phyloP scores from a whole-genome alignment of 495 filamentous ascomycete genomes.

The Durotheca rogersii region DNA sequence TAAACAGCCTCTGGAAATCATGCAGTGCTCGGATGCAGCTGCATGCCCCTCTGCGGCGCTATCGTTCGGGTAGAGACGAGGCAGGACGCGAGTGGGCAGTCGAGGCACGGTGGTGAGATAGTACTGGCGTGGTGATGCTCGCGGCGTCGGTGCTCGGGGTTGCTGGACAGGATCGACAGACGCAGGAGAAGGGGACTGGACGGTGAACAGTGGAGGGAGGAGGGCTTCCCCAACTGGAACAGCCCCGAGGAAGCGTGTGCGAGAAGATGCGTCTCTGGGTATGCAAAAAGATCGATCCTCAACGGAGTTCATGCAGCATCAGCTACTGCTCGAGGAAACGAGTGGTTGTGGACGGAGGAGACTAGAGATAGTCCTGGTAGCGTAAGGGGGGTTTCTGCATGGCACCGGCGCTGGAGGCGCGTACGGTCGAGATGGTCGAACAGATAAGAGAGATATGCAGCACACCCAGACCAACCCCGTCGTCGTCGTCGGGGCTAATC shows the following conservation, averaged over 20 bases:
- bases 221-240: constrained; percentile 10
- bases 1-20: constrained; percentile 34
- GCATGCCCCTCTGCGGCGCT: constrained; percentile 37
- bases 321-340: constrained; percentile 10
- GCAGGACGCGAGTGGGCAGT: constrained; percentile 25
- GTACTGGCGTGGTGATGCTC: background rate
- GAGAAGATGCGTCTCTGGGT: constrained; percentile 20
- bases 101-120: constrained; percentile 7
- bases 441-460: constrained; percentile 1
- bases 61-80: constrained; percentile 36
- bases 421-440: background rate
- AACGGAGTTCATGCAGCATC: constrained; percentile 18
- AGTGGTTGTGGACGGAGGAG: constrained; percentile 14
- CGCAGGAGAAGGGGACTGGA: constrained; percentile 12
- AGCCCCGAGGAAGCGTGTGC: constrained; percentile 13
- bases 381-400: constrained; percentile 16
- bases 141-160: background rate
- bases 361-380: constrained; percentile 2
- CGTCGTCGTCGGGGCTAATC: constrained; percentile 9
- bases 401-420: constrained; percentile 17
- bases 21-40: constrained; percentile 38
- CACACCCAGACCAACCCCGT: no score
- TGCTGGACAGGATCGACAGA: constrained; percentile 24
- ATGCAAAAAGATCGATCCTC: constrained; percentile 24
- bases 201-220: background rate